Percentiles rank a stretch among this genome's conserved stretches.
phyloP scores from a whole-genome alignment of 129 eudicot species.

The Flaveria brownii region DNA sequence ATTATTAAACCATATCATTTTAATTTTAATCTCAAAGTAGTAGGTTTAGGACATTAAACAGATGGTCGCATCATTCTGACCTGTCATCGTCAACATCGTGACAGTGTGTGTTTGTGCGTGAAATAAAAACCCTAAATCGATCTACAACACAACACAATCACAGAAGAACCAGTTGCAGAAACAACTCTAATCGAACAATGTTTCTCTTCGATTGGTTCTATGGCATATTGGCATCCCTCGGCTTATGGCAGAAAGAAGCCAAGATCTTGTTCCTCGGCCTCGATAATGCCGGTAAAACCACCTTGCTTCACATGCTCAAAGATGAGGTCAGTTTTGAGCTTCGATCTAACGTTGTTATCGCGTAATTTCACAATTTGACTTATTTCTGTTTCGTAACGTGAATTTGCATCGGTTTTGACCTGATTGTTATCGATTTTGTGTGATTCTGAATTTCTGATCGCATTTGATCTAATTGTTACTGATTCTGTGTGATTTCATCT shows the following conservation, averaged over 20 bases:
- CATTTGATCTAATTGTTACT: background rate
- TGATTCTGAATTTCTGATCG: background rate
- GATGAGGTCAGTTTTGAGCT: constrained; percentile 17
- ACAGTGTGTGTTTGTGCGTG: constrained; percentile 2
- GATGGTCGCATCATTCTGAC: background rate
- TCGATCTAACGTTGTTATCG: background rate
- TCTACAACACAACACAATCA: background rate
- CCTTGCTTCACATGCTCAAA: constrained; percentile 29
- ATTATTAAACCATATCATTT: no score
- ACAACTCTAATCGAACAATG: background rate
- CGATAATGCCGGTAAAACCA: constrained; percentile 30
- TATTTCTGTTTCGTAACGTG: background rate
- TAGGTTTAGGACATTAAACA: background rate
- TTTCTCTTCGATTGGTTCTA: constrained; percentile 28
- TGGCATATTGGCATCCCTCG: constrained; percentile 23
- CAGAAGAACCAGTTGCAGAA: constrained; percentile 8
- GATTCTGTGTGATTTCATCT: background rate
- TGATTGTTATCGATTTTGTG: background rate
- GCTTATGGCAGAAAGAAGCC: constrained; percentile 29
- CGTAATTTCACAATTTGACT: no score
- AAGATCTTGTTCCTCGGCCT: constrained; percentile 28
- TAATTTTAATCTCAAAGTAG: no score
- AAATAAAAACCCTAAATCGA: background rate
- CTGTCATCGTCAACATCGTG: constrained; percentile 2
- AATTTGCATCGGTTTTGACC: background rate